Conservation (phyloP, 1,284 basidiomycete genomes). For the Sanghuangporus weigelae region DNA sequence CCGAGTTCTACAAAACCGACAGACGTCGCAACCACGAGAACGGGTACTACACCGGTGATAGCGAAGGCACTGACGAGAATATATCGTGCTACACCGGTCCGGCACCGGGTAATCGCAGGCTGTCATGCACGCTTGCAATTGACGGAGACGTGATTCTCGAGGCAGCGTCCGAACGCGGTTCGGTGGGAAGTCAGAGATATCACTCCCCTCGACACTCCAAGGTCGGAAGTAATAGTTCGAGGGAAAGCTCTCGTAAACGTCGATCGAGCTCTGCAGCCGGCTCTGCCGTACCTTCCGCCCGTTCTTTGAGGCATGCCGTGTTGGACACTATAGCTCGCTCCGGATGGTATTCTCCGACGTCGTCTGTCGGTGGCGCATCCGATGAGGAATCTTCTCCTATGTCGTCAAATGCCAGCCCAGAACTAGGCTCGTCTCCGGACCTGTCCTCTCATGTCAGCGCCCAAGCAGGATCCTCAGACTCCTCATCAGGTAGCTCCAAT, state of each 20-base stretch:
- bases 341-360: not conserved
- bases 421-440: not conserved
- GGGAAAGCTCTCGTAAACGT: not conserved
- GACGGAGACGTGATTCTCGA: slow-evolving; percentile 7
- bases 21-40: slow-evolving; percentile 12
- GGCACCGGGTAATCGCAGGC: slow-evolving; percentile 7
- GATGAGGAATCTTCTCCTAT: not conserved
- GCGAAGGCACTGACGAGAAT: slow-evolving; percentile 3
- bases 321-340: not conserved
- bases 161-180: not conserved
- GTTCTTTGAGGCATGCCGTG: not conserved
- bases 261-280: not conserved
- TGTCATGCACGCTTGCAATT: slow-evolving; percentile 10
- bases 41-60: not conserved
- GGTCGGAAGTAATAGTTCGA: not conserved
- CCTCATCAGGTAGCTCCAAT: not conserved
- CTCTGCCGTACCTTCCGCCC: not conserved
- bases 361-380: not conserved
- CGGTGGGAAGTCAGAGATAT: not conserved
- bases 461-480: not conserved
- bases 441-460: not conserved
- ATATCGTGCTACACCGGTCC: slow-evolving; percentile 4
- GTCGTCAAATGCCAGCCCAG: not conserved
- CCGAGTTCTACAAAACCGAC: slow-evolving; percentile 7
- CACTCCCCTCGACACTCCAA: not conserved